Percentiles rank a stretch among this genome's conserved stretches.
Conservation (phyloP, 805 yeast genomes). For the Lachancea cidri region DNA sequence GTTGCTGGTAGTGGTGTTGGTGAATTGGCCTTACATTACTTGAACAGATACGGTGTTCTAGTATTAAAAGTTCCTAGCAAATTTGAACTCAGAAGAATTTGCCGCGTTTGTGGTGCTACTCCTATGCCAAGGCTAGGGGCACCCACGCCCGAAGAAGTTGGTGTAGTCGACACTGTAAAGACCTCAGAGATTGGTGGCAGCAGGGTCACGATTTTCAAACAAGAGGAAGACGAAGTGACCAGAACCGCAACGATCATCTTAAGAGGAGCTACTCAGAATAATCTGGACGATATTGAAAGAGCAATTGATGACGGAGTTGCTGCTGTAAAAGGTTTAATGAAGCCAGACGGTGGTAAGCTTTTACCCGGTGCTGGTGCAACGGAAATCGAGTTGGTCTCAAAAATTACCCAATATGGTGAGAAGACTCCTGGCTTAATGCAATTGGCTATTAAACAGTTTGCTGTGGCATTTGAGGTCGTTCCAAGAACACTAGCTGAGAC, state of each 20-base stretch:
- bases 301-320: conserved; percentile 97
- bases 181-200: conserved; percentile 96
- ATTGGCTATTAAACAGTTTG: conserved; percentile 89
- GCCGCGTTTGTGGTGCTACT: conserved; percentile 96
- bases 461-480: conserved; percentile 89
- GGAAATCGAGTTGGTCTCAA: conserved; percentile 80
- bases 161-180: conserved; percentile 79
- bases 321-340: conserved; percentile 82
- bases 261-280: conserved; percentile 94
- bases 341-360: conserved; percentile 68
- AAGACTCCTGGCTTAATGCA: conserved; percentile 89
- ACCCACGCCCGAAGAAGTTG: conserved; percentile 92
- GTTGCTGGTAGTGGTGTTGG: conserved; percentile 95
- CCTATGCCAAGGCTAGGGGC: conserved; percentile 93
- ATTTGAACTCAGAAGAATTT: conserved; percentile 87
- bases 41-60: conserved; percentile 79
- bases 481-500: conserved; percentile 94
- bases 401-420: conserved; percentile 82
- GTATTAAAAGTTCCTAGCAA: conserved; percentile 89
- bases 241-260: conserved; percentile 89
- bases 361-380: conserved; percentile 96
- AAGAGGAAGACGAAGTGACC: conserved; percentile 53
- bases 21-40: conserved; percentile 86
- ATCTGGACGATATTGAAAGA: conserved; percentile 90
- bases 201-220: conserved; percentile 90